Conservation (phyloP, 225 moss, liverwort and hornwort species). For the Rhytidiadelphus loreus region DNA sequence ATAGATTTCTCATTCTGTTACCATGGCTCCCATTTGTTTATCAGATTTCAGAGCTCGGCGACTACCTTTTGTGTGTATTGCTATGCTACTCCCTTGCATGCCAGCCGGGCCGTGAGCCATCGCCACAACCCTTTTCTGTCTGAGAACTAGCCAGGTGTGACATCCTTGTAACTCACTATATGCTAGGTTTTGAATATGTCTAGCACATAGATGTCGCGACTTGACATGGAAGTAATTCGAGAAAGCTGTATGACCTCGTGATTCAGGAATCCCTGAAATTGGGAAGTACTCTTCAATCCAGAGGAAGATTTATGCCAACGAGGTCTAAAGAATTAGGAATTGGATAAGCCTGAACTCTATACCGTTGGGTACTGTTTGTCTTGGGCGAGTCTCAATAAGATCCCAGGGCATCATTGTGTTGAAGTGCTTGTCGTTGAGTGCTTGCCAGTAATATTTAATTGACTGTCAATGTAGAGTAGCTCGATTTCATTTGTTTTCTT, state of each 20-base stretch:
- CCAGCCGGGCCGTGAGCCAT: background rate
- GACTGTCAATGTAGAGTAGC: background rate
- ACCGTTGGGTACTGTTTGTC: no score
- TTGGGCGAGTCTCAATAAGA: background rate
- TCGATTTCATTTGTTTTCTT: background rate
- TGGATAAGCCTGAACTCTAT: background rate
- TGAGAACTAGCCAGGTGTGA: background rate
- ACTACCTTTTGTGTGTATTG: background rate
- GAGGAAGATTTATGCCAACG: background rate
- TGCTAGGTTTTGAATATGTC: background rate
- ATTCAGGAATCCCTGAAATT: background rate
- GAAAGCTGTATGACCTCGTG: background rate
- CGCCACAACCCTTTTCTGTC: background rate
- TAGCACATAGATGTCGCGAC: background rate
- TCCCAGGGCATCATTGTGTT: background rate
- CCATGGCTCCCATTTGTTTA: background rate
- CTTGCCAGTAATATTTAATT: background rate
- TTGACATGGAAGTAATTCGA: background rate
- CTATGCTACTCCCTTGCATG: background rate
- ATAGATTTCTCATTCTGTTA: background rate
- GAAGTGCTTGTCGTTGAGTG: no score
- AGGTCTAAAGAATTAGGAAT: background rate
- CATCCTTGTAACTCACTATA: background rate
- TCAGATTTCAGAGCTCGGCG: background rate
- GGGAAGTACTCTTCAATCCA: no score